phyloP scores from a whole-genome alignment of 495 filamentous ascomycete genomes.

The Trichoderma reesei region DNA sequence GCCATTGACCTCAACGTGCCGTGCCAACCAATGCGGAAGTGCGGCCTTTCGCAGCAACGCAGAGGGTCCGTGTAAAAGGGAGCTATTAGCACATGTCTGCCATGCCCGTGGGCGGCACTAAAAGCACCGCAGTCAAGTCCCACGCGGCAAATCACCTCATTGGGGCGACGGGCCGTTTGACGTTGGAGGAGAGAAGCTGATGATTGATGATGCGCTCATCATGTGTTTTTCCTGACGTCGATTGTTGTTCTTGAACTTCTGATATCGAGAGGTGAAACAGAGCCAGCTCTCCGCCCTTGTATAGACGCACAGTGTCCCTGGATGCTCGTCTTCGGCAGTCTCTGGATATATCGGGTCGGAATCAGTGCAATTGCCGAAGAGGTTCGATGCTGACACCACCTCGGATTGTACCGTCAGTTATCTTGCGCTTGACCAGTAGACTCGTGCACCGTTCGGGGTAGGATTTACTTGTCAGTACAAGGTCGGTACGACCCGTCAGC shows the following conservation, averaged over 20 bases:
- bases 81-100: not conserved
- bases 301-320: not conserved
- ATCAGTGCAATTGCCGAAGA: not conserved
- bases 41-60: not conserved
- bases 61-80: not conserved
- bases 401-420: not conserved
- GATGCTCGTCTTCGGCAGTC: not conserved
- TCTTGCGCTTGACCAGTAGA: not conserved
- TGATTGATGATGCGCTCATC: not conserved
- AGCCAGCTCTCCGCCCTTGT: too few relatives aligned
- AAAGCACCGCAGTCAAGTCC: not conserved
- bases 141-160: conserved; percentile 2
- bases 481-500: not conserved
- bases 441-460: too few relatives aligned
- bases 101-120: not conserved
- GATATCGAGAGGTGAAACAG: not conserved
- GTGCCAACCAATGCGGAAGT: not conserved
- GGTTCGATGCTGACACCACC: not conserved
- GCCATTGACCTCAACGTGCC: not conserved
- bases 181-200: not conserved
- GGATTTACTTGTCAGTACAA: not conserved
- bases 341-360: not conserved
- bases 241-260: not conserved
- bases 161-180: not conserved
- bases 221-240: not conserved